A percentile compares a stretch with the other conserved stretches of the same genome.
Conservation (phyloP, 495 filamentous ascomycete genomes). For the Parachaetomium inaequale region DNA sequence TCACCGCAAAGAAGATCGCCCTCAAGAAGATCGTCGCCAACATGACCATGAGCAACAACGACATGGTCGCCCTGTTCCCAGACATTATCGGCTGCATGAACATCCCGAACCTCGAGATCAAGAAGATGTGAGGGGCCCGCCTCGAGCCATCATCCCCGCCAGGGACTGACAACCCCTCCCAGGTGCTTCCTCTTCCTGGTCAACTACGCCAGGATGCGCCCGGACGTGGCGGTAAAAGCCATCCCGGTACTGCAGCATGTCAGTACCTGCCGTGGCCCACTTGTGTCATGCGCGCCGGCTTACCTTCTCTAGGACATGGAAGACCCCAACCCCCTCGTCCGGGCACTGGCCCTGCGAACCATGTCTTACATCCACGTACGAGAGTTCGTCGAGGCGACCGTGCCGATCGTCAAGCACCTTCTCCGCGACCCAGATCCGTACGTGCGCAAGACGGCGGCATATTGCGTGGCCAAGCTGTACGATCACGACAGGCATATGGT, state of each 20-base stretch:
- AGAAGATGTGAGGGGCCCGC: constrained; percentile 79
- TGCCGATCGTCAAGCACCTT: constrained; percentile 75
- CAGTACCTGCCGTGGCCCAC: constrained; percentile 30
- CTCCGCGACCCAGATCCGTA: constrained; percentile 91
- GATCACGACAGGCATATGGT: constrained; percentile 91
- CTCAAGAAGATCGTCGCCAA: constrained; percentile 99
- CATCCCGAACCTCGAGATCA: constrained; percentile 91
- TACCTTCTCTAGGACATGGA: constrained; percentile 72
- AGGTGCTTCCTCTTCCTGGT: constrained; percentile 98
- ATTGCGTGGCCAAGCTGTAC: constrained; percentile 96
- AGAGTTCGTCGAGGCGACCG: constrained; percentile 90
- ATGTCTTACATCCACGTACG: constrained; percentile 97
- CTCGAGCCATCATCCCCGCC: too few relatives aligned
- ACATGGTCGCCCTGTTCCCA: constrained; percentile 96
- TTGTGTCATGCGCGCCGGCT: neutral
- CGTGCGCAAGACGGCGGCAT: constrained; percentile 94
- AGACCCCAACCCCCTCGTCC: constrained; percentile 86
- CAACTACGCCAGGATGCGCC: constrained; percentile 93
- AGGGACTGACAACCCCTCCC: constrained; percentile 22
- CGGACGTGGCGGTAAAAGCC: constrained; percentile 90
- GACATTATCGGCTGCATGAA: constrained; percentile 95
- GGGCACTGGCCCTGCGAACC: constrained; percentile 87
- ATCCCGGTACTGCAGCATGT: constrained; percentile 82
- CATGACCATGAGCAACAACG: constrained; percentile 99
- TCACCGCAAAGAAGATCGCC: constrained; percentile 93